phyloP scores from a whole-genome alignment of 148 eudicot genomes.

The Nyssa sinensis region DNA sequence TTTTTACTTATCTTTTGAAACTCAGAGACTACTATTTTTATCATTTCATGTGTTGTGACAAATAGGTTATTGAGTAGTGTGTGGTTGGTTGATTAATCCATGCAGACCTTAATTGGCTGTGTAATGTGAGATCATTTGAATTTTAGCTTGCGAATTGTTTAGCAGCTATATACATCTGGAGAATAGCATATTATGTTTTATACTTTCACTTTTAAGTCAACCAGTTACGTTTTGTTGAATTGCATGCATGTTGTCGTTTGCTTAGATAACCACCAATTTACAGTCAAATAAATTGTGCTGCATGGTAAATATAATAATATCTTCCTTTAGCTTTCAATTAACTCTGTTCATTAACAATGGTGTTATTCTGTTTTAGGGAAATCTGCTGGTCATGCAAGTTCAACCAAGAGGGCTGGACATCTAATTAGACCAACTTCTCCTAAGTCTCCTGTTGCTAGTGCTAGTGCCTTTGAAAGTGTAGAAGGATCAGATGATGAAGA shows the following conservation, averaged over 20 bases:
- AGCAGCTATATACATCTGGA: neutral
- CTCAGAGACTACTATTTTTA: neutral
- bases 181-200: neutral
- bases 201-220: neutral
- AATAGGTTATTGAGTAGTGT: neutral
- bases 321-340: neutral
- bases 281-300: neutral
- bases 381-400: conserved; percentile 48
- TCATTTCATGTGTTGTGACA: neutral
- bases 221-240: neutral
- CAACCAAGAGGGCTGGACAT: conserved; percentile 54
- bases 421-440: conserved; percentile 84
- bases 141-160: conserved; percentile 1
- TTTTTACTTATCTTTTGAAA: neutral
- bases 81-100: neutral
- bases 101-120: neutral
- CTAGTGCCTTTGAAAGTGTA: conserved; percentile 90
- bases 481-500: conserved; percentile 98
- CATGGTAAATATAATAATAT: too few species aligned
- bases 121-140: neutral
- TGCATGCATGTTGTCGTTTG: neutral
- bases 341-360: neutral
- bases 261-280: neutral
- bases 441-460: conserved; percentile 86
- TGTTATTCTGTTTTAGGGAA: conserved; percentile 44